A percentile compares a stretch with the other conserved stretches of the same genome.
These are phyloP conservation scores for Fusarium sp. DNA, from an alignment of 2,329 filamentous ascomycete species.

Conservation along the genomic window DNA sequence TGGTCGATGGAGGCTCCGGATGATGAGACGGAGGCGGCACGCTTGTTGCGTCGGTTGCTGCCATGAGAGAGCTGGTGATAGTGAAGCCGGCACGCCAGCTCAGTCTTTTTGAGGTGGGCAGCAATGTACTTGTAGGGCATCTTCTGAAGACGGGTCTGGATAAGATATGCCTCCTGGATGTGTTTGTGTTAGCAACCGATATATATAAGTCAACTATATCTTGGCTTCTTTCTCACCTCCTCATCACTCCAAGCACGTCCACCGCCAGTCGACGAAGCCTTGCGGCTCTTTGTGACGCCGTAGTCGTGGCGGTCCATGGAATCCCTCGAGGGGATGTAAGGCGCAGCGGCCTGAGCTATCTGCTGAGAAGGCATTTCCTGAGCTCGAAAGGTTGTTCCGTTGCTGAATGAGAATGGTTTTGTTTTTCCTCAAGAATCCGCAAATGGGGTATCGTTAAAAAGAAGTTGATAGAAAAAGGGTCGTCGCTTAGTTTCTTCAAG, in stretches of 20 bases:
- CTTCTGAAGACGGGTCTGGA: constrained; percentile 86
- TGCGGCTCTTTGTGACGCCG: constrained; percentile 73
- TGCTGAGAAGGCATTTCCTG: constrained; percentile 65
- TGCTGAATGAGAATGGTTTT: constrained; percentile 25
- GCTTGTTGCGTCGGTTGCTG: constrained; percentile 84
- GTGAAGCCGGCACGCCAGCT: constrained; percentile 87
- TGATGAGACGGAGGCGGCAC: constrained; percentile 77
- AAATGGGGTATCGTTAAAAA: constrained; percentile 38
- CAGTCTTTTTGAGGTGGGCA: constrained; percentile 86
- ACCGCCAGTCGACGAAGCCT: constrained; percentile 77
- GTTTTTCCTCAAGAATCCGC: constrained; percentile 31
- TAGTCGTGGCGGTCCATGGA: constrained; percentile 69
- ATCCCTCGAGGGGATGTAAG: constrained; percentile 66
- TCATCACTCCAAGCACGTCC: constrained; percentile 88
- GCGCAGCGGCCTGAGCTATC: constrained; percentile 57
- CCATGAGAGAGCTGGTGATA: constrained; percentile 89
- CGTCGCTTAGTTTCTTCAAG: constrained; percentile 30
- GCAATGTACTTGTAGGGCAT: constrained; percentile 95
- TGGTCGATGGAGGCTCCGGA: constrained; percentile 67
- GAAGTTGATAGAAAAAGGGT: constrained; percentile 19
- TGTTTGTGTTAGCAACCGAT: constrained; percentile 27
- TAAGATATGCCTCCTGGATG: constrained; percentile 80
- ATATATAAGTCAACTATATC: not conserved
- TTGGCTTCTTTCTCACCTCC: constrained; percentile 67
- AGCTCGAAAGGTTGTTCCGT: constrained; percentile 30